phyloP scores from a whole-genome alignment of 2,329 filamentous ascomycete species.

The Ascochyta koolunga region DNA sequence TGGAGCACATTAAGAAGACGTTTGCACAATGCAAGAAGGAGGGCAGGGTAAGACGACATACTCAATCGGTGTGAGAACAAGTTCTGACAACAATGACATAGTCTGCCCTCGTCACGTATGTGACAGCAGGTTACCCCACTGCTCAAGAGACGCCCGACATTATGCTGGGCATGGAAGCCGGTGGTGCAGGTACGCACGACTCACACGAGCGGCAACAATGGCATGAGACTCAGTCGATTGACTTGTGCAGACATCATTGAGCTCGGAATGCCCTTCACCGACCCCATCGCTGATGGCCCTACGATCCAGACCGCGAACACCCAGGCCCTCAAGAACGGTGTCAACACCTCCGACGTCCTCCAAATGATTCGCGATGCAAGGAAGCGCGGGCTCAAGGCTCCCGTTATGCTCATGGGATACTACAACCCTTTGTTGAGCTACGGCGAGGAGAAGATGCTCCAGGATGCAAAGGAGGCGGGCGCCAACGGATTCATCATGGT shows the following conservation, averaged over 20 bases:
- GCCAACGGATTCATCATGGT: conserved; percentile 98
- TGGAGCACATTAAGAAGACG: conserved; percentile 57
- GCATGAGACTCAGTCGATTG: conserved; percentile 18
- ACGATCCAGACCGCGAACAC: conserved; percentile 97
- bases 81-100: conserved; percentile 47
- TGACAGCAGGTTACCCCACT: conserved; percentile 90
- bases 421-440: conserved; percentile 96
- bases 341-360: conserved; percentile 79
- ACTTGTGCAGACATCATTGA: conserved; percentile 80
- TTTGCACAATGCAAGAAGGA: conserved; percentile 59
- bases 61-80: neutral
- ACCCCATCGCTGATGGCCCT: conserved; percentile 96
- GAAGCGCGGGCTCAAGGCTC: conserved; percentile 75
- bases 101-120: conserved; percentile 91
- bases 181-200: conserved; percentile 74
- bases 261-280: conserved; percentile 94
- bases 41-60: conserved; percentile 45
- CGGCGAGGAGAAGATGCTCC: conserved; percentile 86
- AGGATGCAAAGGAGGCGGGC: conserved; percentile 81
- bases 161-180: conserved; percentile 86
- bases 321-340: conserved; percentile 82
- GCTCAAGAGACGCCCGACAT: conserved; percentile 83
- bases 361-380: conserved; percentile 84
- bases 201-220: neutral
- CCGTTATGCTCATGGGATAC: conserved; percentile 96